Percentiles rank a stretch among this genome's conserved stretches.
These are phyloP conservation scores for Hanseniaspora uvarum DNA, from an alignment of 1,139 yeast genomes.

Conservation along the genomic window DNA sequence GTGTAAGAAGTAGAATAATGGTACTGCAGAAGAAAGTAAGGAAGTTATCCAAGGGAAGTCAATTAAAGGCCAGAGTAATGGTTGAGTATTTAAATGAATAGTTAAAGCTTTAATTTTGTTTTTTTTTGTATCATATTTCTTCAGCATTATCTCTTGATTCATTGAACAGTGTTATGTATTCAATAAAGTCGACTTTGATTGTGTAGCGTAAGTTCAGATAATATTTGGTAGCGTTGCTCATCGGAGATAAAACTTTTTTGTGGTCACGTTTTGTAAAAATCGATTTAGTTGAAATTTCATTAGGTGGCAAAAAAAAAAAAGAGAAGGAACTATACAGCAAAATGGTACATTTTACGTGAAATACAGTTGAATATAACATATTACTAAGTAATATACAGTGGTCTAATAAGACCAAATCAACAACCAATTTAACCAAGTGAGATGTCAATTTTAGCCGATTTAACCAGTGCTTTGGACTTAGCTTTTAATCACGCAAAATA, in stretches of 20 bases:
- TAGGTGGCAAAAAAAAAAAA: conserved; percentile 8
- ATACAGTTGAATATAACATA: no score
- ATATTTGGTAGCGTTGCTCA: not conserved
- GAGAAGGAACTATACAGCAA: not conserved
- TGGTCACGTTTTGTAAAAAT: not conserved
- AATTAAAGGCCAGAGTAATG: conserved; percentile 35
- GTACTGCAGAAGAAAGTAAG: conserved; percentile 44
- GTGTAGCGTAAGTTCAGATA: no score
- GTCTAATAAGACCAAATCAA: not conserved
- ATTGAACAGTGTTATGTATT: no score
- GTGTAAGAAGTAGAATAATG: conserved; percentile 44
- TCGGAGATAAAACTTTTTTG: not conserved
- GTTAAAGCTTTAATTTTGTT: not conserved
- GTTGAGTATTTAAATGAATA: conserved; percentile 29
- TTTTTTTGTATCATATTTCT: not conserved
- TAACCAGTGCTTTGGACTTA: conserved; percentile 9
- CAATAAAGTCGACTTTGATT: no score
- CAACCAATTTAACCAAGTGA: not conserved
- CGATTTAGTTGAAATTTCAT: not conserved
- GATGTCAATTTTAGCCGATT: conserved; percentile 15
- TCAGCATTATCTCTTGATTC: no score
- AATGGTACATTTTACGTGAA: not conserved
- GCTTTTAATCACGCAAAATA: conserved; percentile 10
- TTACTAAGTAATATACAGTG: no score
- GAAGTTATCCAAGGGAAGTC: conserved; percentile 40